These are phyloP conservation scores for Daedaleopsis sinensis DNA, from an alignment of 768 basidiomycete species.

Conservation along the genomic window DNA sequence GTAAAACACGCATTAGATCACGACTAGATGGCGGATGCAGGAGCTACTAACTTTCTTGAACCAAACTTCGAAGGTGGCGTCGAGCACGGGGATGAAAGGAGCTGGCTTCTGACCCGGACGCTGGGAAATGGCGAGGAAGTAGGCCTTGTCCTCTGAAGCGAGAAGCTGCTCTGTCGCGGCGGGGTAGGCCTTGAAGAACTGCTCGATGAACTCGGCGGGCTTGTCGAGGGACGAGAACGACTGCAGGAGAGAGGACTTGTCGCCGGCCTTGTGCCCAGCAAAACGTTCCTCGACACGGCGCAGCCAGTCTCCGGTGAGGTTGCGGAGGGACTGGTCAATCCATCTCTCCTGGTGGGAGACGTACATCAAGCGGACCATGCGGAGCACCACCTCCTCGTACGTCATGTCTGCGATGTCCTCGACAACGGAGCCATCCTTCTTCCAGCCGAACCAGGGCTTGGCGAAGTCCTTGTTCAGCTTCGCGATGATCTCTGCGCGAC, in stretches of 20 bases:
- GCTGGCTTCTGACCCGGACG: constrained; percentile 97
- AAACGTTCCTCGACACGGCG: constrained; percentile 95
- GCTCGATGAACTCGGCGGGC: constrained; percentile 72
- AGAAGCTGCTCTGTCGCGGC: constrained; percentile 84
- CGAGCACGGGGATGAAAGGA: constrained; percentile 96
- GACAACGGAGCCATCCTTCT: constrained; percentile 86
- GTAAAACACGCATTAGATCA: constrained; percentile 6
- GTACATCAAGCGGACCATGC: constrained; percentile 94
- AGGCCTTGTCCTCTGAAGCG: constrained; percentile 91
- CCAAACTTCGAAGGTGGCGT: constrained; percentile 95
- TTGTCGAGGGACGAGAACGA: constrained; percentile 86
- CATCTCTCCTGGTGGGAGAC: constrained; percentile 90
- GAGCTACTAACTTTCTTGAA: constrained; percentile 87
- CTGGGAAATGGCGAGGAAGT: constrained; percentile 95
- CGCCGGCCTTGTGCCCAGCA: constrained; percentile 79
- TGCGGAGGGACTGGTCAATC: constrained; percentile 90
- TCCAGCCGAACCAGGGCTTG: constrained; percentile 97
- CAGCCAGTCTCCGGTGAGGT: constrained; percentile 96
- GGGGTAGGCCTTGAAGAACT: constrained; percentile 87
- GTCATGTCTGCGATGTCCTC: constrained; percentile 95
- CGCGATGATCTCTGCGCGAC: constrained; percentile 84
- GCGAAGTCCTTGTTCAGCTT: constrained; percentile 95
- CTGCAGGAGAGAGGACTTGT: constrained; percentile 82
- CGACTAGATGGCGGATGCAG: not conserved
- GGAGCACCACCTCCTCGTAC: constrained; percentile 92